Evolutionary conservation across 805 yeast species (phyloP), one percentile per base, ranked within the genome.

Genomic region (Yarrowia yakushimensis): DNA sequence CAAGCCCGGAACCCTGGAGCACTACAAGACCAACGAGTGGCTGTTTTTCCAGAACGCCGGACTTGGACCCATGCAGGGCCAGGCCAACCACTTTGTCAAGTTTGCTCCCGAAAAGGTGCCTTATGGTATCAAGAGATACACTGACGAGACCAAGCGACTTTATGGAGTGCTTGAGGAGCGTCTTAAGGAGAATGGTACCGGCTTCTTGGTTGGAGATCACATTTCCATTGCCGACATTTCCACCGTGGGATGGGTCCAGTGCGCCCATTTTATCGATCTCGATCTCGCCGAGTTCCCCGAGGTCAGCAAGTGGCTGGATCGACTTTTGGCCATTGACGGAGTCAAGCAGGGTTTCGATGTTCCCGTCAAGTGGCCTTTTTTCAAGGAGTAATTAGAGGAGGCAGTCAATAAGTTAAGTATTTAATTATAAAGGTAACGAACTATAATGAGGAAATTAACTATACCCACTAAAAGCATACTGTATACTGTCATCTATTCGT

Each of bases 291-390:
- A 75, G 23, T 74, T 78, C 33, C 83, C 83, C 43, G 89, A 87
- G 72, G 92, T 90, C 57, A 87, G 86, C 76, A 88, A 90, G 73
- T 90, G 96, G 96, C 87, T 96, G 13, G 87, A 88, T 72, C 85
- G 84, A 69, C 87, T 90, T 91, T 86, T 88, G 90, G 83, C 94
- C 75, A 82, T 96, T 72, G 93, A 93, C 13, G 90, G 91, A 2
- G 96, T 90, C 17, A 37, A 62, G 55, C 67, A 64, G 63, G 72
- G 72, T 4, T 28, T 69, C 27, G 65, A 66, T 63, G 69, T 65
- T 13, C 71, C 72, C 27, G 18, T 37, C 30, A 33, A 43, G 27
- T 65, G 64, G 64, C 60, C 48, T 22, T 41, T 39, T n/a, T 55
- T 23, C 33, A 52, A 52, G 43, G 43, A 34, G 37, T 20, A 48